Evolutionary conservation across 345 rosid species (phyloP).

Genomic region (Erucastrum elatum): DNA sequence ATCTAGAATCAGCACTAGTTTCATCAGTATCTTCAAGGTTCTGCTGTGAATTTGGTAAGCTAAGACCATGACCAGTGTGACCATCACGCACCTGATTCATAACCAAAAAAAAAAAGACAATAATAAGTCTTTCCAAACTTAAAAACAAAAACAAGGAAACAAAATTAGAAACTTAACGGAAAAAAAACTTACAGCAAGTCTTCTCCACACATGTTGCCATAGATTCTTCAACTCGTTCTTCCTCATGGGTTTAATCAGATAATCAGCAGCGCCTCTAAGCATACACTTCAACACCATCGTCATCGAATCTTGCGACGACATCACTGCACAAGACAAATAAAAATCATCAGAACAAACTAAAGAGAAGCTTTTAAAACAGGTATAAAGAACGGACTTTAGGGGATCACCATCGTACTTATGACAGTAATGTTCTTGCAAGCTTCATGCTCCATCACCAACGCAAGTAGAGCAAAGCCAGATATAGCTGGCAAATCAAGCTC

Average conservation of each 20-base stretch:
- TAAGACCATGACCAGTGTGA: constrained; percentile 36
- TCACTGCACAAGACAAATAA: constrained; percentile 44
- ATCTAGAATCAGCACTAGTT: constrained; percentile 47
- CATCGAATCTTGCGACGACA: constrained; percentile 69
- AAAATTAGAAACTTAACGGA: neutral
- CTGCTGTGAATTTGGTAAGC: constrained; percentile 33
- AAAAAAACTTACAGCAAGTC: constrained; percentile 45
- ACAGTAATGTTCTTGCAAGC: constrained; percentile 77
- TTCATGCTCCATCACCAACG: constrained; percentile 70
- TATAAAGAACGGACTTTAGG: constrained; percentile 16
- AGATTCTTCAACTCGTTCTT: constrained; percentile 71
- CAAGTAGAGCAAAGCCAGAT: constrained; percentile 73
- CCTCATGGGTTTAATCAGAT: constrained; percentile 72
- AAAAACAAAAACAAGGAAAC: neutral
- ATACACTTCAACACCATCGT: constrained; percentile 69
- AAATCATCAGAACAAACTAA: constrained; percentile 13
- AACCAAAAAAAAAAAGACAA: neutral
- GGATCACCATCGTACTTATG: constrained; percentile 62
- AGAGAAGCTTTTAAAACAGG: too few relatives aligned
- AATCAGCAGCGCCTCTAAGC: constrained; percentile 78
- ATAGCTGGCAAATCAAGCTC: constrained; percentile 78
- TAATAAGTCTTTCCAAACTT: constrained; percentile 7
- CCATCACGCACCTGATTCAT: constrained; percentile 46
- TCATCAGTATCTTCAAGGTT: constrained; percentile 53
- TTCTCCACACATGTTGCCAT: constrained; percentile 82